Evolutionary conservation across 768 basidiomycete species (phyloP), one percentile per base, ranked within the genome.

Genomic region (Crepidotus variabilis): DNA sequence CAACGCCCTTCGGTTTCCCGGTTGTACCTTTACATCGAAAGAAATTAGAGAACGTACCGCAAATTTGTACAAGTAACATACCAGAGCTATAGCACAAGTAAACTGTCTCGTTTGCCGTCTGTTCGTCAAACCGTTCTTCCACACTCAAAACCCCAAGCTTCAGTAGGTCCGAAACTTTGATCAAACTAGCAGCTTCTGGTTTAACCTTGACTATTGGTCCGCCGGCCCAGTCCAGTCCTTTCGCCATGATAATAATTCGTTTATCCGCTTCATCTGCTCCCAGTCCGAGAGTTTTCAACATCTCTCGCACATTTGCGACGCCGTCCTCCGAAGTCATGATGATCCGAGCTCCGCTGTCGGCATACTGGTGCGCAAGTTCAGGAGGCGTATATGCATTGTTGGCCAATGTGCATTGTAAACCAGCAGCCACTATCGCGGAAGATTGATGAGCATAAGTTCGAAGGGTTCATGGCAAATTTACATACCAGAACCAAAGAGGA

Each of bases 351-450:
- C 78, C 71, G 52, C 85, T 86, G 64, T 94, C 85, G 11, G 60
- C 70, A 57, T 88, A 86, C 66, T 95, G 93, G 68, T 84, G 83
- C 0, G 75, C 77, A 0, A 94, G 78, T 65, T 95, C 93, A 7
- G 71, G 65, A 2, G 84, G 67, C 3, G 84, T 87, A 63, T 90
- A 94, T 0, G 78, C 76, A 56, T 79, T 84, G 66, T 92, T 94
- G 14, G 88, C 87, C 13, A 90, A 82, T 0, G 91, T 89, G 52
- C 82, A 80, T 46, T 81, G 72, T 14, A 90, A 64, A 2, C 88
- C 89, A 0, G 86, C 87, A 0, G 91, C 86, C 45, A 86, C 74
- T 66, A 47, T 28, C 43, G 16, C 70, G 68, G 57, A 16, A 23
- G 23, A 49, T 56, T 52, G 46, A 13, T 22, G 35, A 51, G 35